A percentile compares a stretch with the other conserved stretches of the same genome.
Evolutionary conservation across 805 yeast species (phyloP).

Genomic region (Hyphopichia homilentoma): DNA sequence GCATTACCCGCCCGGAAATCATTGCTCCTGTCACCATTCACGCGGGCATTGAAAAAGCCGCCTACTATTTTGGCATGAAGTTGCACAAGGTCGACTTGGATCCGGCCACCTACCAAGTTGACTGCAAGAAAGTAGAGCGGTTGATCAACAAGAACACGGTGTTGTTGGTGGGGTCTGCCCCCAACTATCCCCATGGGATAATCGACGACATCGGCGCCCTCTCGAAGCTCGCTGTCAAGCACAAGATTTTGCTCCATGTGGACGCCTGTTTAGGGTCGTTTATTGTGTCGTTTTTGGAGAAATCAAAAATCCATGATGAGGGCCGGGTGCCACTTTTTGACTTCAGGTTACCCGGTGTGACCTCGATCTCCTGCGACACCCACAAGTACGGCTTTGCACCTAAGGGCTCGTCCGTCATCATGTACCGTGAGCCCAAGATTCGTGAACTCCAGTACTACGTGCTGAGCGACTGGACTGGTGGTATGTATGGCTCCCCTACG

Average conservation of each 20-base stretch:
- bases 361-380: constrained; percentile 98
- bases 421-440: constrained; percentile 71
- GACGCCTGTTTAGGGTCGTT: constrained; percentile 96
- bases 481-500: constrained; percentile 94
- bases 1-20: constrained; percentile 73
- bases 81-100: constrained; percentile 78
- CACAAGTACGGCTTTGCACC: constrained; percentile 99
- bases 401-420: constrained; percentile 87
- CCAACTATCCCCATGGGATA: constrained; percentile 96
- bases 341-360: constrained; percentile 83
- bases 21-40: constrained; percentile 87
- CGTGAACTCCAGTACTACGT: constrained; percentile 83
- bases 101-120: constrained; percentile 63
- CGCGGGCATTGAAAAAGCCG: constrained; percentile 94
- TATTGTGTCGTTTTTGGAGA: constrained; percentile 72
- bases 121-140: constrained; percentile 55
- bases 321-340: constrained; percentile 59
- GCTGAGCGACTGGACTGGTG: constrained; percentile 86
- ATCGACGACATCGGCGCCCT: constrained; percentile 81
- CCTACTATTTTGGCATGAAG: constrained; percentile 83
- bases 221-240: constrained; percentile 57
- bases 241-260: constrained; percentile 86
- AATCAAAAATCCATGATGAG: constrained; percentile 48
- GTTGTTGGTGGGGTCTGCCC: constrained; percentile 87
- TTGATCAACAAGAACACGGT: constrained; percentile 79